phyloP scores from a whole-genome alignment of 2,329 filamentous ascomycete genomes.

The Fusarium sublunatum region DNA sequence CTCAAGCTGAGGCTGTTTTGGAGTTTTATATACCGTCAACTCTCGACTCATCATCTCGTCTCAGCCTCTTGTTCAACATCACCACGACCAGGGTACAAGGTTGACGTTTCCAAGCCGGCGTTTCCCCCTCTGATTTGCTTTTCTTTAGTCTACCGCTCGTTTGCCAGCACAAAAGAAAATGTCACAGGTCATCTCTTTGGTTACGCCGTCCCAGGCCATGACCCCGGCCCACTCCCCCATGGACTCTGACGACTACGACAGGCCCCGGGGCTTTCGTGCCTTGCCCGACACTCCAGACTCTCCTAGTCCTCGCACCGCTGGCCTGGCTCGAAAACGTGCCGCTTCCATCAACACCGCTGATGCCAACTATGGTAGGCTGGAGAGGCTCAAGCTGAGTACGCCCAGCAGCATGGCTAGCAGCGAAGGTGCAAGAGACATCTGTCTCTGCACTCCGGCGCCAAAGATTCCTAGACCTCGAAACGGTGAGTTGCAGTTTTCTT shows the following conservation, averaged over 20 bases:
- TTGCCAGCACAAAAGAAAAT: slow-evolving; percentile 41
- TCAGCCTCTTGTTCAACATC: slow-evolving; percentile 15
- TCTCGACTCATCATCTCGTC: slow-evolving; percentile 2
- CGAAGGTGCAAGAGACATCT: slow-evolving; percentile 59
- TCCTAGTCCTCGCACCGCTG: slow-evolving; percentile 42
- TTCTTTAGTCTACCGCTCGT: slow-evolving; percentile 25
- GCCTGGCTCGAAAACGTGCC: slow-evolving; percentile 56
- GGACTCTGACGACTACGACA: slow-evolving; percentile 40
- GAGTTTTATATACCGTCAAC: slow-evolving; percentile 1
- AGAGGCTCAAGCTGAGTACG: slow-evolving; percentile 47
- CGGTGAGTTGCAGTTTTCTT: slow-evolving; percentile 58
- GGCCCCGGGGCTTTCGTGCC: slow-evolving; percentile 34
- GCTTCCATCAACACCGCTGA: slow-evolving; percentile 60
- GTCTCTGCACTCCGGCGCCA: slow-evolving; percentile 66
- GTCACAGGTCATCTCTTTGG: slow-evolving; percentile 47
- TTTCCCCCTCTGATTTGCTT: slow-evolving; percentile 4
- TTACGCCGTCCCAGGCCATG: slow-evolving; percentile 41
- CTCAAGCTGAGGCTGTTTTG: slow-evolving; percentile 3
- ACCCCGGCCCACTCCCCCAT: slow-evolving; percentile 44
- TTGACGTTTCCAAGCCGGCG: slow-evolving; percentile 3
- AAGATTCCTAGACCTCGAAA: slow-evolving; percentile 70
- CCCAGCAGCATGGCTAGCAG: slow-evolving; percentile 46
- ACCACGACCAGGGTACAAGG: slow-evolving; percentile 22
- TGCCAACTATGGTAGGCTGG: slow-evolving; percentile 53
- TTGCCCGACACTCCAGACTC: slow-evolving; percentile 41